Evolutionary conservation across 108 stramenopile species (phyloP), one percentile per base, ranked within the genome.

Genomic region (Conticribra weissflogii): DNA sequence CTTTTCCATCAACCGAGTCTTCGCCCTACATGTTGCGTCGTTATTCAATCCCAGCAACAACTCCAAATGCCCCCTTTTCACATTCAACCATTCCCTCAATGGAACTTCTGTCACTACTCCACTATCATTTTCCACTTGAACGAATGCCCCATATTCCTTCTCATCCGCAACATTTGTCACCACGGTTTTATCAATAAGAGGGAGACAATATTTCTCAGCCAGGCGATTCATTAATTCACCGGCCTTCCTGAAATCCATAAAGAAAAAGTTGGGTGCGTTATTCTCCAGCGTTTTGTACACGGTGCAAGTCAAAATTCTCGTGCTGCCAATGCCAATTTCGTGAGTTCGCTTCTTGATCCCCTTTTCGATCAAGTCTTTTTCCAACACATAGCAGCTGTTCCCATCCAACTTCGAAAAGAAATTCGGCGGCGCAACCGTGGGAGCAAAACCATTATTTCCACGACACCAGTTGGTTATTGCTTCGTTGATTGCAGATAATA

Each of bases 211-310:
- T 3, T 59, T 63, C 32, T 76, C 68, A 0, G 74, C 49, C 5
- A 81, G 45, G 1, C 75, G 53, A 2, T 51, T 53, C 49, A 66
- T 56, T 14, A 81, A 12, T 18, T 49, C 28, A 25, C 29, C 47
- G 16, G 74, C 54, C 24, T 76, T 49, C 9, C 52, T 75, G 50
- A 71, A 81, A 51, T 81, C 55, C 57, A 81, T 51, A 46, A 81
- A 76, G 27, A 81, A 19, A 41, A 81, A 54, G 22, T 75, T 81
- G 16, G 80, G 74, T 50, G 68, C 63, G 56, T 71, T 71, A 36
- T 71, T 63, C 18, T 49, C 36, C 44, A 81, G 71, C 24, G 62
- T 22, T 23, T 71, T 23, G 62, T 81, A 81, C 3, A 45, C 59
- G 19, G 65, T 49, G 32, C 80, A 81, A 17, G 54, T 75, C 46